Base-by-base conservation (phyloP, 176 grass and related monocot genomes). In the Aegilops longissima region DNA sequence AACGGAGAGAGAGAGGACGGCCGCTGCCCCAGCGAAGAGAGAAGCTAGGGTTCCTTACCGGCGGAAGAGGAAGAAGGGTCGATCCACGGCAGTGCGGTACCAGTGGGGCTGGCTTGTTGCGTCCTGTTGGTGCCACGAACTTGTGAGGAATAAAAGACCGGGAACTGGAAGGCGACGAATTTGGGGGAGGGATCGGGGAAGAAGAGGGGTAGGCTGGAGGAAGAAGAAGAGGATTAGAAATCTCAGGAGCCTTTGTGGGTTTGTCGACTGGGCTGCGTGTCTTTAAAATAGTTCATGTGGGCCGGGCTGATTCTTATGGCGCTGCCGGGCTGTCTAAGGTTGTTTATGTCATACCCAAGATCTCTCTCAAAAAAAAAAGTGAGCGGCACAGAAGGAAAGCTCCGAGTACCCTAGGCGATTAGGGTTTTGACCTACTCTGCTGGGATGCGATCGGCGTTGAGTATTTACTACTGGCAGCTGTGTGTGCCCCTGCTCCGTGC, bases 11-110 rank as follows among this genome's bases (percentile, higher is more conserved):
- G 74, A 56, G 27, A 29, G 8, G 4, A 34, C 16, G 29, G 27
- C 8, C 8, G 73, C 45, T 31, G 45, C 74, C 74, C 27, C 74
- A 5, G 47, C 16, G 61, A 77, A 11, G 74, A 77, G 74, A 56
- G 74, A 34, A 77, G 17, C 47, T 77, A 77, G 74, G 74, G 74
- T 77, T 54, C 47, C 47, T 77, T 77, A 77, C 74, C 74, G 4
- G 73, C 14, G 18, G 73, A 10, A 20, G 24, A 0, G 2, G 73
- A 54, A 20, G 74, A 77, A 11, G 44, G 47, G 2, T 20, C 27
- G 73, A 77, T 21, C 73, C 40, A 17, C 71, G 71, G 5, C 39
- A 11, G 69, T 21, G 61, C 20, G 13, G 69, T 38, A 47, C 2
- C 73, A 5, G 73, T 30, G 44, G 44, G 42, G 16, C n/a, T 75